A percentile compares a stretch with the other conserved stretches of the same genome.
Evolutionary conservation across 306 rosid species (phyloP).

Genomic region (Prunus padus): DNA sequence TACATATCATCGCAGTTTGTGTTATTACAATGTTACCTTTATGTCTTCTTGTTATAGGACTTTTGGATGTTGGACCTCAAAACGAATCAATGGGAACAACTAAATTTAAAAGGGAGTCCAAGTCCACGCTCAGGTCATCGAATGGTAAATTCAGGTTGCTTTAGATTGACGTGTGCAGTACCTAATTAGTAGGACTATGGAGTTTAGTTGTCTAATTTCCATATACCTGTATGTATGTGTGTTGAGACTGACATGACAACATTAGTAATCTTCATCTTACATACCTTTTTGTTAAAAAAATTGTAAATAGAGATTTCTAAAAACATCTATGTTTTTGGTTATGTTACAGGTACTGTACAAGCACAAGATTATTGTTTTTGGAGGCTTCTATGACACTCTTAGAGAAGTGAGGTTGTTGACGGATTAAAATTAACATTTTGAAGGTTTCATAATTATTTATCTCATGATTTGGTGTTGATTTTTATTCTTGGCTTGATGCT

Average conservation of each 20-base stretch:
- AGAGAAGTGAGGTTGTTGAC: slow-evolving; percentile 96
- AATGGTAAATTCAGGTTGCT: slow-evolving; percentile 58
- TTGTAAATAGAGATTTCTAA: background rate
- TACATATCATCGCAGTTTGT: background rate
- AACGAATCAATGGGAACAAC: slow-evolving; percentile 97
- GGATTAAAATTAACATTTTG: slow-evolving; percentile 24
- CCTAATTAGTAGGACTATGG: background rate
- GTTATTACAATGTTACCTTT: slow-evolving; percentile 12
- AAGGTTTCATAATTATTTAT: slow-evolving; percentile 12
- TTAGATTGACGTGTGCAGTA: slow-evolving; percentile 3
- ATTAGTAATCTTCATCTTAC: background rate
- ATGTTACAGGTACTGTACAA: slow-evolving; percentile 84
- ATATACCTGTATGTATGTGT: background rate
- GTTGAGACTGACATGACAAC: background rate
- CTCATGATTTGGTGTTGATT: background rate
- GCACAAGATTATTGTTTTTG: slow-evolving; percentile 95
- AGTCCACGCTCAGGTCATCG: slow-evolving; percentile 99
- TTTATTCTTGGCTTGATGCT: background rate
- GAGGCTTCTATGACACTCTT: slow-evolving; percentile 97
- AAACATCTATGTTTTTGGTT: slow-evolving; percentile 17
- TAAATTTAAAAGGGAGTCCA: slow-evolving; percentile 86
- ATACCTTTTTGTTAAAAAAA: background rate
- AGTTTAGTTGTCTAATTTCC: background rate
- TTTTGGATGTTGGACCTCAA: slow-evolving; percentile 95
- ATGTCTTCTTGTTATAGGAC: slow-evolving; percentile 51